Base-by-base conservation (phyloP, 2,329 filamentous ascomycete genomes). In the Colletotrichum musae region DNA sequence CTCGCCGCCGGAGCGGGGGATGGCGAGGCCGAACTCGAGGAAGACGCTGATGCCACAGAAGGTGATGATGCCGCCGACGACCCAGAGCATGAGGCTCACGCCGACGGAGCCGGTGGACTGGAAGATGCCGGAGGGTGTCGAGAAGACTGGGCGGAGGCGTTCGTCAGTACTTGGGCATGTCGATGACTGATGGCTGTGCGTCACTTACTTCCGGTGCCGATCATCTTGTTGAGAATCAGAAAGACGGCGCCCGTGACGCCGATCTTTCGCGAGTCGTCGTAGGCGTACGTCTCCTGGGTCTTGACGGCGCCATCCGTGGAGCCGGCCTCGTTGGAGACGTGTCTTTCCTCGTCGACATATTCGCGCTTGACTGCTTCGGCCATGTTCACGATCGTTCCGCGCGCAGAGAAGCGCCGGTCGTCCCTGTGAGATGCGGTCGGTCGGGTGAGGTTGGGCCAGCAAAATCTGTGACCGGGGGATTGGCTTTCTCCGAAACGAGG, bases 21-120 rank as follows among this genome's bases (percentile, higher is more conserved):
- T 89, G 4, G 87, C 88, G 4, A 89, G 82, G 26, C 89, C 89
- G 72, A 90, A 91, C 73, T 91, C 89, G 57, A 91, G 84, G 75
- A 87, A 91, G 5, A 92, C 88, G 63, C 85, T 86, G 13, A 91
- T 81, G 24, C 89, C 89, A 71, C 83, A 85, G 72, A 88, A 88
- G 3, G 89, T 87, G 26, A 91, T 80, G 57, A 90, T 77, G 32
- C 84, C 84, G 18, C 74, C 74, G 15, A 75, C 64, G 39, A 75
- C 65, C 74, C 74, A 75, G 47, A 75, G 73, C 62, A 84, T 78
- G 54, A 85, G 70, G 28, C 78, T 78, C 2, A 83, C 76, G 15
- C 85, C 85, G 24, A 88, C 86, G 2, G 85, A 87, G 39, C 86
- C 85, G 0, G 86, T 87, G 0, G 83, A 81, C 3, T 81, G 80